Evolutionary conservation across 345 rosid species (phyloP).

Genomic region (Eutrema heterophyllum): DNA sequence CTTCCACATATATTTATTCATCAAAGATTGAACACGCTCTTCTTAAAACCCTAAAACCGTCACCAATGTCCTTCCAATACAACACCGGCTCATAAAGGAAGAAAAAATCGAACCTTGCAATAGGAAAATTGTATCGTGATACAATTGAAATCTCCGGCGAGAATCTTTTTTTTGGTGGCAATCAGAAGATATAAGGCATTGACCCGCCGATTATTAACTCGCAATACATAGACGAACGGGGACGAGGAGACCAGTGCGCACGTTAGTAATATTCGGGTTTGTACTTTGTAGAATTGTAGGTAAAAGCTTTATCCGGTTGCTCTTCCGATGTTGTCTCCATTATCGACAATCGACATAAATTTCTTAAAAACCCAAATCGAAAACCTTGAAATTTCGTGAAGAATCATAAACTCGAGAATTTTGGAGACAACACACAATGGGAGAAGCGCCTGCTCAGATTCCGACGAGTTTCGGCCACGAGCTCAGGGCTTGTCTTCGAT

Average conservation of each 20-base stretch:
- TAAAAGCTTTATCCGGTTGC: too few relatives aligned
- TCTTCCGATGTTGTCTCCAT: too few relatives aligned
- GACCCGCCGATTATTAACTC: neutral
- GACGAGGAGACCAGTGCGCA: slow-evolving; percentile 7
- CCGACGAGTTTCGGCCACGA: slow-evolving; percentile 94
- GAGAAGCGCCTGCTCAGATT: slow-evolving; percentile 67
- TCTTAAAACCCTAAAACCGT: slow-evolving; percentile 29
- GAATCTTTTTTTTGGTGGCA: neutral
- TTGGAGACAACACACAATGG: slow-evolving; percentile 29
- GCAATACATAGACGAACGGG: neutral
- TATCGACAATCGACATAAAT: too few relatives aligned
- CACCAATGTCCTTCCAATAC: slow-evolving; percentile 22
- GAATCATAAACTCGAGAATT: neutral
- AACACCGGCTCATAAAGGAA: neutral
- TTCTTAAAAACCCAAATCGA: too few relatives aligned
- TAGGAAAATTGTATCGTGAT: neutral
- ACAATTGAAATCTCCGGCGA: slow-evolving; percentile 17
- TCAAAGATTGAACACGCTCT: neutral
- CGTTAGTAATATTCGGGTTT: neutral
- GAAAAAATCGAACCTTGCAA: slow-evolving; percentile 15
- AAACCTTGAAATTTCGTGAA: neutral
- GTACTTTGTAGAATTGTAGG: neutral
- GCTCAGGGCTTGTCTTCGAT: slow-evolving; percentile 82
- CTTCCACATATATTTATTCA: neutral
- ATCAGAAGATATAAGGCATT: neutral